Conservation (phyloP, 352 stramenopile species). For the Globisporangium acanthophoron region DNA sequence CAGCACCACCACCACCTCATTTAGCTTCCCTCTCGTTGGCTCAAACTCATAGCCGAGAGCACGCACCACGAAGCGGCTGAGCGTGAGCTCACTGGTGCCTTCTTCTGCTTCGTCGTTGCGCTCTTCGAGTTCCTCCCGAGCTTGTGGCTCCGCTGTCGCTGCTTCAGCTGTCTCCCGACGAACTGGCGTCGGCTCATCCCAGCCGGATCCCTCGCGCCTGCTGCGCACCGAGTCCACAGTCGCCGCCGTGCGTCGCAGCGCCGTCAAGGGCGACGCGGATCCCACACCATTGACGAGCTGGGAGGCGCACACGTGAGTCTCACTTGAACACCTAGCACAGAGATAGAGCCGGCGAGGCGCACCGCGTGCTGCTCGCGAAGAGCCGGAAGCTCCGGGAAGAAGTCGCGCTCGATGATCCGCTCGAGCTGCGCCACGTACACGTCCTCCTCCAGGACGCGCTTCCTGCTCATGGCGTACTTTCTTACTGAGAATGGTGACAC, state of each 20-base stretch:
- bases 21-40: not conserved
- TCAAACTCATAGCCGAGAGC: not conserved
- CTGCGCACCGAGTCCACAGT: not conserved
- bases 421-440: slow-evolving; percentile 68
- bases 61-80: slow-evolving; percentile 68
- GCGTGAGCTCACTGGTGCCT: slow-evolving; percentile 27
- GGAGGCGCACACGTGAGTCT: not conserved
- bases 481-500: too few species aligned
- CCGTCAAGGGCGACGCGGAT: not conserved
- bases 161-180: not conserved
- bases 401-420: slow-evolving; percentile 83
- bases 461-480: slow-evolving; percentile 12
- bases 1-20: not conserved
- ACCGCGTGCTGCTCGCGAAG: slow-evolving; percentile 60
- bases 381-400: slow-evolving; percentile 69
- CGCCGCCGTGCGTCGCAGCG: not conserved
- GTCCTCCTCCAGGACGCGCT: slow-evolving; percentile 76
- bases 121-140: not conserved
- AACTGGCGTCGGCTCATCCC: slow-evolving; percentile 53
- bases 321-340: too few species aligned
- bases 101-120: not conserved
- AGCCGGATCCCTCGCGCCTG: slow-evolving; percentile 15
- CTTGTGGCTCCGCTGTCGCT: not conserved
- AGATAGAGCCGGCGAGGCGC: too few species aligned
- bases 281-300: not conserved